Conservation (phyloP, 1,139 yeast species). For the Petasospora fabianii region DNA sequence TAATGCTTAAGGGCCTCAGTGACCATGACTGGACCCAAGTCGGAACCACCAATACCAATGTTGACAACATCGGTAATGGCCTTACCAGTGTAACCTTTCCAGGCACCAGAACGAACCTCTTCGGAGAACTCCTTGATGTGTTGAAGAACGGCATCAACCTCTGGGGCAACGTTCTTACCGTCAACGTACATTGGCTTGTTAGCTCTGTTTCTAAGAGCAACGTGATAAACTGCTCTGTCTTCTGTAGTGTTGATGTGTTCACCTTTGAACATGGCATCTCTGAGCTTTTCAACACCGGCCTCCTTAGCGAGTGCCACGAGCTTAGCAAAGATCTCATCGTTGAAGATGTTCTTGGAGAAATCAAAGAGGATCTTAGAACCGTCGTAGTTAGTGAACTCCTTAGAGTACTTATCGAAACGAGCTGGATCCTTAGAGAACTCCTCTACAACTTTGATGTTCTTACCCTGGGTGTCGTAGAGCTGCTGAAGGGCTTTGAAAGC, state of each 20-base stretch:
- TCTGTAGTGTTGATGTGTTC: slow-evolving; percentile 94
- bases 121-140: slow-evolving; percentile 97
- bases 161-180: slow-evolving; percentile 83
- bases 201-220: slow-evolving; percentile 90
- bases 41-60: slow-evolving; percentile 99
- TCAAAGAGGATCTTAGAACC: slow-evolving; percentile 88
- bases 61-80: slow-evolving; percentile 89
- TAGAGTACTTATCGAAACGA: slow-evolving; percentile 71
- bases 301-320: slow-evolving; percentile 82
- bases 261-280: slow-evolving; percentile 91
- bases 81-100: slow-evolving; percentile 98
- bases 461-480: slow-evolving; percentile 63
- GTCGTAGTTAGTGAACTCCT: slow-evolving; percentile 77
- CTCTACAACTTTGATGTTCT: slow-evolving; percentile 60
- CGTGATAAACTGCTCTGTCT: slow-evolving; percentile 94
- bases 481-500: slow-evolving; percentile 80
- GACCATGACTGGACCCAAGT: slow-evolving; percentile 98
- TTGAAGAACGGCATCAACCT: slow-evolving; percentile 82
- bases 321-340: slow-evolving; percentile 69
- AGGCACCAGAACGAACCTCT: slow-evolving; percentile 81
- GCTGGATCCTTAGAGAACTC: slow-evolving; percentile 71
- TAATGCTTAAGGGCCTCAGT: slow-evolving; percentile 95
- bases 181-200: slow-evolving; percentile 82
- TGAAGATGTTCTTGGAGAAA: slow-evolving; percentile 88
- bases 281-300: slow-evolving; percentile 79